These are phyloP conservation scores for Aschersonia sp. DNA, from an alignment of 2,329 filamentous ascomycete species.

Conservation along the genomic window DNA sequence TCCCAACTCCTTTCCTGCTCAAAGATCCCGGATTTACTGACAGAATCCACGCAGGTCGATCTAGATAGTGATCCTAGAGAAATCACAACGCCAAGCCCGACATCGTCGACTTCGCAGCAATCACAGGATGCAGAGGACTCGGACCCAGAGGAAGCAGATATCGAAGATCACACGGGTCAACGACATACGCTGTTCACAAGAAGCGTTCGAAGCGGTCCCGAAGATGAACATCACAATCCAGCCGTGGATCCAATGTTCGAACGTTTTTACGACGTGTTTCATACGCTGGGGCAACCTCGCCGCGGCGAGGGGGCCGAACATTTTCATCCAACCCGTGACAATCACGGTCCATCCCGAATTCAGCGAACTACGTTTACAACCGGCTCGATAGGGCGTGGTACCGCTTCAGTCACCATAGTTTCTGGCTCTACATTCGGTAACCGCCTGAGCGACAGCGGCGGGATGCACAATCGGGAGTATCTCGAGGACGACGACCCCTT, in stretches of 20 bases:
- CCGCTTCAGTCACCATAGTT: conserved; percentile 34
- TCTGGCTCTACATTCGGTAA: conserved; percentile 17
- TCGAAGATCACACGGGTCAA: conserved; percentile 35
- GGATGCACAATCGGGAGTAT: conserved; percentile 3
- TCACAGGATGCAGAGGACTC: conserved; percentile 25
- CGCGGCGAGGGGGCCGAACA: not conserved
- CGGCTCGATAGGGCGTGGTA: conserved; percentile 22
- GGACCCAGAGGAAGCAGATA: conserved; percentile 44
- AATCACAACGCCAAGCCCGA: conserved; percentile 10
- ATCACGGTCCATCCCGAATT: conserved; percentile 10
- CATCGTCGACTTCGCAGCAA: conserved; percentile 7
- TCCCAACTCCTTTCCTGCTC: not conserved
- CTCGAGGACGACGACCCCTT: conserved; percentile 23
- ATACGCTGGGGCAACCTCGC: conserved; percentile 15
- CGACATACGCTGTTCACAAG: conserved; percentile 26
- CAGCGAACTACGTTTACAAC: conserved; percentile 23
- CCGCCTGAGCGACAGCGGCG: not conserved
- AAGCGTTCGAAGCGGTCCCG: conserved; percentile 15
- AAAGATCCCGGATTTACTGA: conserved; percentile 4
- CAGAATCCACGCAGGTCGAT: conserved; percentile 26
- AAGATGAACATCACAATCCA: conserved; percentile 15
- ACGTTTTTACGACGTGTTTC: conserved; percentile 30
- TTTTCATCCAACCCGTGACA: not conserved
- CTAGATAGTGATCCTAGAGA: conserved; percentile 48
- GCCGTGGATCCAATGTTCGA: conserved; percentile 22